phyloP scores from a whole-genome alignment of 2,329 filamentous ascomycete species.

The Colletotrichum musae region DNA sequence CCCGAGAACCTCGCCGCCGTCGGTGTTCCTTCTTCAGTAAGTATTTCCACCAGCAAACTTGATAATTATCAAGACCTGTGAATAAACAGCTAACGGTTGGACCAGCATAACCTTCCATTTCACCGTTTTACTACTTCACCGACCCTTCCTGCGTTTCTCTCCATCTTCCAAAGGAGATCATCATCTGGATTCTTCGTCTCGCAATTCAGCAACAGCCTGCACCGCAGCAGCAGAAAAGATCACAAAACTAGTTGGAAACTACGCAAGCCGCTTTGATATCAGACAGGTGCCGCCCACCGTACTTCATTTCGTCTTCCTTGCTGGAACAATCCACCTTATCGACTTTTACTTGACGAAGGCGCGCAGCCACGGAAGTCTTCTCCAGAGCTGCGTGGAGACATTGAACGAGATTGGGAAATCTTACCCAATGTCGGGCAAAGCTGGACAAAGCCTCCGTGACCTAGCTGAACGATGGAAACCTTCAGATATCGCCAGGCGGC shows the following conservation, averaged over 20 bases:
- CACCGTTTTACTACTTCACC: conserved; percentile 22
- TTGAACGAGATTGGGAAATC: conserved; percentile 14
- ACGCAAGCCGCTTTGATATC: conserved; percentile 12
- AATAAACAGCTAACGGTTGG: background rate
- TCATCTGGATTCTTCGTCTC: no score
- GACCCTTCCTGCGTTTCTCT: conserved; percentile 18
- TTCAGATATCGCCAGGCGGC: background rate
- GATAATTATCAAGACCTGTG: background rate
- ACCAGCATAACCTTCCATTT: conserved; percentile 30
- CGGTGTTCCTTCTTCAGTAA: conserved; percentile 26
- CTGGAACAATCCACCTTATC: conserved; percentile 24
- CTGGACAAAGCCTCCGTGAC: background rate
- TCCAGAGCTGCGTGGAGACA: conserved; percentile 14
- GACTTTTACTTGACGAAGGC: background rate
- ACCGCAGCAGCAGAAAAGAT: conserved; percentile 18
- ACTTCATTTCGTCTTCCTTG: conserved; percentile 28
- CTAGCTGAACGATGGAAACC: conserved; percentile 13
- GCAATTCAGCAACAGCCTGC: background rate
- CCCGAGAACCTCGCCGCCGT: background rate
- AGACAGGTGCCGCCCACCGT: conserved; percentile 22
- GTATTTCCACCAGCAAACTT: background rate
- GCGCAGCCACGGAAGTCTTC: background rate
- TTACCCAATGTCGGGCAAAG: conserved; percentile 15
- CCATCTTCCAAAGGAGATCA: background rate
- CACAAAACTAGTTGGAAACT: background rate